Evolutionary conservation across 2,329 filamentous ascomycete species (phyloP), one percentile per base, ranked within the genome.

Genomic region (Cyanodermella asteris): DNA sequence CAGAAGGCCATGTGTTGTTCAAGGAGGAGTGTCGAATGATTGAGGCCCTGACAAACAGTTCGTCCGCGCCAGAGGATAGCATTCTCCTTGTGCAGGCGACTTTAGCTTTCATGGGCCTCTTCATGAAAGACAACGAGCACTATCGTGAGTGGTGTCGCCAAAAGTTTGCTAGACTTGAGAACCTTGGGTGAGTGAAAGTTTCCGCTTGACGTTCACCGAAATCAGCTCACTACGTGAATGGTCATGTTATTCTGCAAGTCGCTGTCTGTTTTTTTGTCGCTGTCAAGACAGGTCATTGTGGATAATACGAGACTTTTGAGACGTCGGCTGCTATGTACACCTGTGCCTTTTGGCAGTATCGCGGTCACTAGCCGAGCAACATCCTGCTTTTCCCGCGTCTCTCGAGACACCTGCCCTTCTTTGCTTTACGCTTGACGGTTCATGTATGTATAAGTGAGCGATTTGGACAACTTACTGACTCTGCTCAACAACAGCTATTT

Each of bases 401-500:
- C n/a, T n/a, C n/a, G n/a, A n/a, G n/a, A n/a, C n/a, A n/a, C n/a
- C n/a, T n/a, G n/a, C n/a, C n/a, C n/a, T n/a, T n/a, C n/a, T n/a
- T n/a, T n/a, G n/a, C n/a, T n/a, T n/a, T n/a, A n/a, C n/a, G n/a
- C n/a, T n/a, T n/a, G n/a, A n/a, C n/a, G n/a, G n/a, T n/a, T n/a
- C n/a, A n/a, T n/a, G n/a, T n/a, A n/a, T n/a, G n/a, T n/a, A n/a
- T n/a, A n/a, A n/a, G n/a, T n/a, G n/a, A n/a, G n/a, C n/a, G n/a
- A n/a, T n/a, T n/a, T n/a, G n/a, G n/a, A n/a, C n/a, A n/a, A n/a
- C n/a, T n/a, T n/a, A n/a, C n/a, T n/a, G n/a, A n/a, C n/a, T n/a
- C n/a, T n/a, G n/a, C n/a, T n/a, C n/a, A n/a, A n/a, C n/a, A 18
- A 23, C 33, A 93, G 84, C 19, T 91, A 90, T 43, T 74, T 91